phyloP scores from a whole-genome alignment of 1,284 basidiomycete species.

The Boletus mariae region DNA sequence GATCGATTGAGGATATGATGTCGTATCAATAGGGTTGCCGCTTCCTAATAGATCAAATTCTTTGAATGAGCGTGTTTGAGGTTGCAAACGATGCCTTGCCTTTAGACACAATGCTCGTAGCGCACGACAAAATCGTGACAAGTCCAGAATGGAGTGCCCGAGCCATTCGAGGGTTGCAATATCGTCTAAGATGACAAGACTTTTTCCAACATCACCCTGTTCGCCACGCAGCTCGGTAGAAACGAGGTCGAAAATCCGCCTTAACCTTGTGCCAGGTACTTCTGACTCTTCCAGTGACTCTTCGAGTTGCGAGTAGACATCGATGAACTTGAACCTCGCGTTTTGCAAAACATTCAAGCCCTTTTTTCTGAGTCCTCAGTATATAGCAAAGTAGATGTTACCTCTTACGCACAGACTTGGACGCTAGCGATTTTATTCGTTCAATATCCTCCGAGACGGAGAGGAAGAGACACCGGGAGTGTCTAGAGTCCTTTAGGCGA shows the following conservation, averaged over 20 bases:
- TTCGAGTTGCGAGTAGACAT: conserved; percentile 31
- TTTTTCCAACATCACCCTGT: conserved; percentile 7
- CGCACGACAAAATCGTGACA: conserved; percentile 56
- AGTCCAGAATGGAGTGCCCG: conserved; percentile 47
- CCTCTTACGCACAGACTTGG: conserved; percentile 50
- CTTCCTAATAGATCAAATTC: conserved; percentile 33
- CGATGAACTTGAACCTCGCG: conserved; percentile 49
- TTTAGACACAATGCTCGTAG: conserved; percentile 51
- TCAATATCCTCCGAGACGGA: conserved; percentile 54
- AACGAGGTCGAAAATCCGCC: conserved; percentile 35
- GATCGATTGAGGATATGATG: conserved; percentile 55
- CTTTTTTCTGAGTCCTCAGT: conserved; percentile 31
- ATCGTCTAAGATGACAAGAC: conserved; percentile 64
- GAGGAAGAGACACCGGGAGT: conserved; percentile 44
- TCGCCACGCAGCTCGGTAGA: conserved; percentile 11
- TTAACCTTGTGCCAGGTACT: not conserved
- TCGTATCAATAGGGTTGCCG: conserved; percentile 54
- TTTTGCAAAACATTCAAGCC: conserved; percentile 51
- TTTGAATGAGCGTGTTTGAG: not conserved
- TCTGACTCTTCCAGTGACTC: not conserved
- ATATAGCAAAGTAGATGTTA: not conserved
- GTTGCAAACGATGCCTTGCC: conserved; percentile 34
- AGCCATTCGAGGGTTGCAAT: conserved; percentile 65
- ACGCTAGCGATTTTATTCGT: conserved; percentile 59
- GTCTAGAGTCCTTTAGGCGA: conserved; percentile 47